Evolutionary conservation across 1,139 yeast genomes (phyloP).

Genomic region (Tardiomyces digboiensis): DNA sequence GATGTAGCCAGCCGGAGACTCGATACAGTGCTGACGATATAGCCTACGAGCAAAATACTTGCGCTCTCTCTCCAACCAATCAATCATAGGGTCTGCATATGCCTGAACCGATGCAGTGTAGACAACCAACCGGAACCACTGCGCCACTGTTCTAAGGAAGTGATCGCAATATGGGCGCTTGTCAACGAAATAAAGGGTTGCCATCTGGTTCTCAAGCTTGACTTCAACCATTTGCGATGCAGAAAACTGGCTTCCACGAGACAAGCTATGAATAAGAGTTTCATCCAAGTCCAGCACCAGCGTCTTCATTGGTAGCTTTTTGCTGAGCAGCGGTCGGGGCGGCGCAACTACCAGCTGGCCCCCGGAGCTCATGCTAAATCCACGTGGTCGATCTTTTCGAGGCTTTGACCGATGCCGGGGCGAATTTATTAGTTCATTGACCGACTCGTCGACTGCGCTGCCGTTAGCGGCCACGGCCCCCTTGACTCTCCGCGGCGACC

Average conservation of each 20-base stretch:
- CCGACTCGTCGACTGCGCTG: background rate
- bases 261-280: slow-evolving; percentile 83
- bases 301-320: slow-evolving; percentile 50
- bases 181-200: slow-evolving; percentile 82
- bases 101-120: slow-evolving; percentile 85
- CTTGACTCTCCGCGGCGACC: background rate
- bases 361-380: background rate
- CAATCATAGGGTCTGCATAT: slow-evolving; percentile 95
- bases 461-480: background rate
- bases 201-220: slow-evolving; percentile 46
- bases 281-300: slow-evolving; percentile 87
- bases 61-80: slow-evolving; percentile 60
- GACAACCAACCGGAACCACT: slow-evolving; percentile 84
- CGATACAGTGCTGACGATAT: slow-evolving; percentile 75
- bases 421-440: too few relatives aligned
- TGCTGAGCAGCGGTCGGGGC: slow-evolving; percentile 21
- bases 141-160: slow-evolving; percentile 65
- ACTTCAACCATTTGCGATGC: slow-evolving; percentile 79
- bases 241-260: slow-evolving; percentile 50
- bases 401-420: background rate
- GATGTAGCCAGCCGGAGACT: slow-evolving; percentile 64
- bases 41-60: slow-evolving; percentile 49
- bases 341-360: background rate
- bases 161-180: slow-evolving; percentile 89
- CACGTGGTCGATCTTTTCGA: background rate